Conservation (phyloP, 768 basidiomycete species). For the Leccinum uliginosum region DNA sequence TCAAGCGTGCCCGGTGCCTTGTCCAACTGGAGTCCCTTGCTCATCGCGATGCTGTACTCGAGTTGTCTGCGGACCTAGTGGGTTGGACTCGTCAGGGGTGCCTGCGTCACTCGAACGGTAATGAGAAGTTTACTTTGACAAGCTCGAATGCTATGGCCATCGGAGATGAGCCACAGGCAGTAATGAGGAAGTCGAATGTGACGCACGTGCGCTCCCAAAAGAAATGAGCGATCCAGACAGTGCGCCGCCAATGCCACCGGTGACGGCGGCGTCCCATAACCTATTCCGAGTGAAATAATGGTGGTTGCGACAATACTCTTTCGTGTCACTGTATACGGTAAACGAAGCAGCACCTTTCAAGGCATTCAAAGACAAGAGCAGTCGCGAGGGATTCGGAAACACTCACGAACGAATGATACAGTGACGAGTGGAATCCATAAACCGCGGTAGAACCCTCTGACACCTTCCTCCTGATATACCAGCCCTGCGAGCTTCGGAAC, state of each 20-base stretch:
- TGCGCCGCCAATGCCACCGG: constrained; percentile 81
- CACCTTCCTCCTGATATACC: constrained; percentile 81
- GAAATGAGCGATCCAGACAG: constrained; percentile 88
- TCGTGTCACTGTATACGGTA: constrained; percentile 84
- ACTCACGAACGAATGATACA: constrained; percentile 94
- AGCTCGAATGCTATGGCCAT: constrained; percentile 74
- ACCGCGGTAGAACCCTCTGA: constrained; percentile 86
- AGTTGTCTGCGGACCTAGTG: constrained; percentile 81
- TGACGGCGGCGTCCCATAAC: constrained; percentile 65
- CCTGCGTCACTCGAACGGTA: background rate
- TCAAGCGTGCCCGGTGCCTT: constrained; percentile 77
- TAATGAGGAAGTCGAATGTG: background rate
- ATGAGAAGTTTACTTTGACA: constrained; percentile 69
- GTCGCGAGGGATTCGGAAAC: background rate
- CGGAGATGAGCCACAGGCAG: constrained; percentile 17
- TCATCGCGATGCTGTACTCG: constrained; percentile 86
- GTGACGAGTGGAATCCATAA: constrained; percentile 91
- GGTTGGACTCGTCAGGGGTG: constrained; percentile 13
- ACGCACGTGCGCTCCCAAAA: constrained; percentile 84
- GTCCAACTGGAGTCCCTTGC: constrained; percentile 61
- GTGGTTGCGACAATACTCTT: constrained; percentile 62
- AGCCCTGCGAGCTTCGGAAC: constrained; percentile 66
- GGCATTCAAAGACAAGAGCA: constrained; percentile 4
- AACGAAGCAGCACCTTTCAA: constrained; percentile 79
- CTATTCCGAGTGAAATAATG: constrained; percentile 54